These are phyloP conservation scores for Linderina pennispora DNA, from an alignment of 192 early-diverging fungal genomes.

Conservation along the genomic window DNA sequence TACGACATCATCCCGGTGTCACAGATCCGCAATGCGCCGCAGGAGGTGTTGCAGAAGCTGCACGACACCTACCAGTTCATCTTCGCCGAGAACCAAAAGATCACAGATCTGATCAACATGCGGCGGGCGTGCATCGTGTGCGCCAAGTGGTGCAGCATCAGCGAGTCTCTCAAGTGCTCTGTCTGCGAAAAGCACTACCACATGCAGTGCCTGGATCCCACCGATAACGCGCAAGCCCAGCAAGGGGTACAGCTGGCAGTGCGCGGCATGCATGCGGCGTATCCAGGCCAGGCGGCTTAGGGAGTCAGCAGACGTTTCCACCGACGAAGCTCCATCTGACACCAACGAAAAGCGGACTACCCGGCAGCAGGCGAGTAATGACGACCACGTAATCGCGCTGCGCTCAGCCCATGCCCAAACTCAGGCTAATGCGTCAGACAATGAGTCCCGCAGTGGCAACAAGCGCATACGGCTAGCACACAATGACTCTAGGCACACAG, in stretches of 20 bases:
- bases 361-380: no score
- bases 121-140: slow-evolving; percentile 66
- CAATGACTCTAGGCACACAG: slow-evolving; percentile 9
- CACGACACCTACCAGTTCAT: slow-evolving; percentile 72
- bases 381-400: slow-evolving; percentile 11
- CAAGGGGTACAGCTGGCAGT: slow-evolving; percentile 87
- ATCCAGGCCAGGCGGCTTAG: slow-evolving; percentile 31
- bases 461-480: slow-evolving; percentile 36
- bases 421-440: slow-evolving; percentile 25
- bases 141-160: slow-evolving; percentile 60
- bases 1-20: slow-evolving; percentile 83
- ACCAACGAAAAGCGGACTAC: no score
- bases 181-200: slow-evolving; percentile 74
- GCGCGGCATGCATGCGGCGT: slow-evolving; percentile 58
- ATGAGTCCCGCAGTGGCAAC: slow-evolving; percentile 34
- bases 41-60: slow-evolving; percentile 60
- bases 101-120: slow-evolving; percentile 63
- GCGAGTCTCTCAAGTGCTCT: slow-evolving; percentile 70
- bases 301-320: neutral
- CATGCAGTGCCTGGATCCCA: slow-evolving; percentile 76
- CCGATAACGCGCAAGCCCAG: slow-evolving; percentile 67
- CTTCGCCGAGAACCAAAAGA: slow-evolving; percentile 79
- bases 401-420: slow-evolving; percentile 1
- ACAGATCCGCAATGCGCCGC: slow-evolving; percentile 73
- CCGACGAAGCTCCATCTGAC: slow-evolving; percentile 2